Base-by-base conservation (phyloP, 2,329 filamentous ascomycete species). In the Atkinsonella texensis region DNA sequence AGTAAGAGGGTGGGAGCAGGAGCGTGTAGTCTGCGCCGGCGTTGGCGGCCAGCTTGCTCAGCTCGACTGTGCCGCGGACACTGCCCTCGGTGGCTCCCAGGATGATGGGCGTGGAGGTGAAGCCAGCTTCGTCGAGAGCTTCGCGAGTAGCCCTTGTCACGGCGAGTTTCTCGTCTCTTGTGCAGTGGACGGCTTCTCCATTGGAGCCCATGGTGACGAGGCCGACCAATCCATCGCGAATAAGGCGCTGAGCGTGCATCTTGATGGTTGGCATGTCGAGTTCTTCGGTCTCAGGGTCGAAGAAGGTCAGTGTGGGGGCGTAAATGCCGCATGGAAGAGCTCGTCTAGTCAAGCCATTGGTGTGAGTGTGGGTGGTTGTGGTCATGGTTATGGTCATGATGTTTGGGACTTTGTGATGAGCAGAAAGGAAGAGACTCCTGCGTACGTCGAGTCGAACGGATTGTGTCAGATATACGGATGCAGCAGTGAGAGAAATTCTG, bases 181-280 rank as follows among this genome's bases (percentile, higher is more conserved):
- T 87, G 61, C 90, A 83, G 72, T 95, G 88, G 52, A 89, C 85
- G 23, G 89, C 88, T 72, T 95, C 89, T 54, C 89, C 89, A 69
- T 94, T 95, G 59, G 88, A 94, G 55, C 89, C 89, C 84, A 93
- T 89, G 58, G 84, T 85, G 43, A 93, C 86, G 28, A 95, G 77
- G 38, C 89, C 89, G 46, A 83, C 86, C 11, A 95, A 80, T 9
- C 89, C 89, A 53, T 81, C 85, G 64, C 82, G 74, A 40, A 83
- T 85, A 46, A 95, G 80, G 46, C 88, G 84, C 58, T 87, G 80
- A 23, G 87, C 85, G 65, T 95, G 89, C 63, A 79, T 84, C 69
- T 87, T 86, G 71, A 93, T 87, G 54, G 79, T 79, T 38, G 85
- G 75, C 56, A 90, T 81, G 63, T 95, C 89, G 60, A 95, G 77